Evolutionary conservation across 1,139 yeast species (phyloP), one percentile per base, ranked within the genome.

Genomic region (Geotrichum carabidarum): DNA sequence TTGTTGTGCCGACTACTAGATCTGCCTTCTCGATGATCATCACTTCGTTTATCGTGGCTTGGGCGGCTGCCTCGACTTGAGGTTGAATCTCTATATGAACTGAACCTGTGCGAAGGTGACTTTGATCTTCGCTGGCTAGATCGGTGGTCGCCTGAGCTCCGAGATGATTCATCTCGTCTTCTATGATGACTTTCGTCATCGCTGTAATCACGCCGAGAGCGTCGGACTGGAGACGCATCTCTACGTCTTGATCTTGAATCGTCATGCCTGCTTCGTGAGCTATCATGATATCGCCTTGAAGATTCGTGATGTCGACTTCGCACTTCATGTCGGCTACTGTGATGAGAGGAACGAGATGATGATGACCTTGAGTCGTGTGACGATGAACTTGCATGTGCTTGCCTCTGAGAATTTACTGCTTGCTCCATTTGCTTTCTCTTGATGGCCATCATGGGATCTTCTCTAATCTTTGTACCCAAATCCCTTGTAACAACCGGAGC

Each of bases 401-500:
- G 43, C 49, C 58, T 59, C 18, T 57, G 18, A 22, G 56, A 57
- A 43, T 59, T 59, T n/a, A 60, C 50, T 50, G 59, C 65, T 22
- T 22, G 27, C 58, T 68, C 72, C 62, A 72, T 64, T 57, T 75
- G 78, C 55, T 74, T 75, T 58, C 71, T 66, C 60, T 72, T 74
- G 18, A 83, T 78, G 57, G 71, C 74, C 57, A 76, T 64, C 72
- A 83, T 72, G 0, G 88, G 88, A 62, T 83, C 89, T 47, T 79
- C 80, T 32, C 73, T 70, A 1, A 67, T 60, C 55, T 63, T 63
- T 8, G 50, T 55, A 44, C 61, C 57, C 46, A 60, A 59, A 54
- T 68, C 74, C 1, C 54, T 51, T 27, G 48, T 48, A 22, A 40
- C 41, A 43, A 43, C 57, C 55, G 55, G 51, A 18, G 43, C 47